Evolutionary conservation across 106 monocot species (phyloP).

Genomic region (Apostasia ramifera): DNA sequence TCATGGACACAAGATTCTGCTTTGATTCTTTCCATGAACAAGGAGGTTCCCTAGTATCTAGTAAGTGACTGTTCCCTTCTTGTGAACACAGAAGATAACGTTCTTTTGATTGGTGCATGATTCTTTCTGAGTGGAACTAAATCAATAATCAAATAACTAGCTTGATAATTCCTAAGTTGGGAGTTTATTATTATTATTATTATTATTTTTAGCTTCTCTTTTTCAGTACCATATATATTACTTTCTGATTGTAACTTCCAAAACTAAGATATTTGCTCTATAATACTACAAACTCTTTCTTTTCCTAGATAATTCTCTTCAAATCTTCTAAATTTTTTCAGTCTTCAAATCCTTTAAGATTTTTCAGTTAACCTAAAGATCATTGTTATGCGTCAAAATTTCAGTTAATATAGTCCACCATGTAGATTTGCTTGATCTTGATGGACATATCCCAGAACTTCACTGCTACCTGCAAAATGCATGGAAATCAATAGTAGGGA

Average conservation of each 20-base stretch:
- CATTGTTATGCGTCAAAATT: no score
- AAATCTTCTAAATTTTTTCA: background rate
- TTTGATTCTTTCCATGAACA: conserved; percentile 74
- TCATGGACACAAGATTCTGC: conserved; percentile 98
- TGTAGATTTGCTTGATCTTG: background rate
- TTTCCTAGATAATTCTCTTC: conserved; percentile 12
- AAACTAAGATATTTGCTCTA: no score
- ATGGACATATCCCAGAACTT: conserved; percentile 11
- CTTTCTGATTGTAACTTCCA: no score
- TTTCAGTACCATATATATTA: no score
- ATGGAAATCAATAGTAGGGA: conserved; percentile 6
- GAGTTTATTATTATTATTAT: no score
- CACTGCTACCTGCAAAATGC: conserved; percentile 24
- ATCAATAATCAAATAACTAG: no score
- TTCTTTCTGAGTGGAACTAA: no score
- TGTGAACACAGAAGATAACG: background rate
- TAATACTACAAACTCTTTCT: background rate
- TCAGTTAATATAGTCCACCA: no score
- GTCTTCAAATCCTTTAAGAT: background rate
- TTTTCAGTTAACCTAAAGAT: no score
- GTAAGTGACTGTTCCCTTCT: conserved; percentile 25
- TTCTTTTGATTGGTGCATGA: no score
- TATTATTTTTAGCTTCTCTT: no score
- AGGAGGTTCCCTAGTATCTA: conserved; percentile 94
- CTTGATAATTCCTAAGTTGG: no score